Evolutionary conservation across 768 basidiomycete species (phyloP).

Genomic region (Lactarius quietus): DNA sequence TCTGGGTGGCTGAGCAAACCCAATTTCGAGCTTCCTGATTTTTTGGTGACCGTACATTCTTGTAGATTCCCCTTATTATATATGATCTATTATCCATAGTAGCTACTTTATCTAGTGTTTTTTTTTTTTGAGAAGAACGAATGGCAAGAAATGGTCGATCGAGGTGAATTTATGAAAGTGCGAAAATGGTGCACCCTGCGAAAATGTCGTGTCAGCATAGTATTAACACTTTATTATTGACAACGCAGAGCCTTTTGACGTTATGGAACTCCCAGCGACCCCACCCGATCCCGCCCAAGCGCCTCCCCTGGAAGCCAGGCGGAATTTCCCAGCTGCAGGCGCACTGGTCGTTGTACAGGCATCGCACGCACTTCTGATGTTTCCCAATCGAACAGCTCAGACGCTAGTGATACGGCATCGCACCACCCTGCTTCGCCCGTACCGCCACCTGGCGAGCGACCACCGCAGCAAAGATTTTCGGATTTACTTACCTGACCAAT

Average conservation of each 20-base stretch:
- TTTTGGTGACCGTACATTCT: too few species aligned
- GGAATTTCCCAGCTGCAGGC: slow-evolving; percentile 67
- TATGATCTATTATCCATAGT: too few species aligned
- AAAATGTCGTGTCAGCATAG: too few species aligned
- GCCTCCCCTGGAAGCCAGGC: slow-evolving; percentile 28
- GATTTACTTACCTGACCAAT: slow-evolving; percentile 19
- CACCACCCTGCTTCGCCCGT: slow-evolving; percentile 13
- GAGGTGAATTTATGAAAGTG: too few species aligned
- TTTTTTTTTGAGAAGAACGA: too few species aligned
- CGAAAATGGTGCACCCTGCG: too few species aligned
- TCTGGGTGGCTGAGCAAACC: too few species aligned
- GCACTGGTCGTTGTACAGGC: slow-evolving; percentile 79
- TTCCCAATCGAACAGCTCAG: slow-evolving; percentile 31
- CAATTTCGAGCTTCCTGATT: too few species aligned
- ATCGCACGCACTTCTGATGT: slow-evolving; percentile 76
- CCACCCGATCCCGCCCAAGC: slow-evolving; percentile 27
- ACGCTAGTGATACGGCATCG: slow-evolving; percentile 11
- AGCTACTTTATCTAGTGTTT: too few species aligned
- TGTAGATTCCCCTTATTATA: too few species aligned
- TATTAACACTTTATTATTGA: too few species aligned
- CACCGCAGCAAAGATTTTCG: slow-evolving; percentile 15
- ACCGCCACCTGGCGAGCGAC: slow-evolving; percentile 14
- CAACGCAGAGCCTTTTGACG: slow-evolving; percentile 14
- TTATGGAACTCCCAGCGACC: slow-evolving; percentile 21
- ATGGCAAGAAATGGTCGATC: too few species aligned